Percentiles rank a stretch among this genome's conserved stretches.
Evolutionary conservation across 2,329 filamentous ascomycete species (phyloP).

Genomic region (Venturia effusa): DNA sequence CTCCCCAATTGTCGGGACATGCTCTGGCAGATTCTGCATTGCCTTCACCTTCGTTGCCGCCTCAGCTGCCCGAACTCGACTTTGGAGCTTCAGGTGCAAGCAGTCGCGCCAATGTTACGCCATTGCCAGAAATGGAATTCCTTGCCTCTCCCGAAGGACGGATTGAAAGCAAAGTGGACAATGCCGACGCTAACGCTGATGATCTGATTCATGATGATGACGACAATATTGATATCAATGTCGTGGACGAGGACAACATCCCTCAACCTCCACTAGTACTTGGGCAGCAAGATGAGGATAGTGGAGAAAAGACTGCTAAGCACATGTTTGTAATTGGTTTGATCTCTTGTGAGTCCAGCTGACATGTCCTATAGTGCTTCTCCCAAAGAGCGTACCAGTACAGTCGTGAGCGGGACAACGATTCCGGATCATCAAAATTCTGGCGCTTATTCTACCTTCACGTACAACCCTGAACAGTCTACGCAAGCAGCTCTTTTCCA

Average conservation of each 20-base stretch:
- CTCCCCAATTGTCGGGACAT: not conserved
- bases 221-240: not conserved
- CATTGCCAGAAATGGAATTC: not conserved
- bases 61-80: not conserved
- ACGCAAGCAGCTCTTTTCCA: slow-evolving; percentile 26
- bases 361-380: not conserved
- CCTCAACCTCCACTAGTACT: not conserved
- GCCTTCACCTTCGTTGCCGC: not conserved
- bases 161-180: not conserved
- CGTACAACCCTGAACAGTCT: slow-evolving; percentile 17
- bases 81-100: not conserved
- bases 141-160: not conserved
- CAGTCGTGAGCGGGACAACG: not conserved
- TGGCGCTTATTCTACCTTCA: slow-evolving; percentile 7
- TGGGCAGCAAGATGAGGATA: not conserved
- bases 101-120: not conserved
- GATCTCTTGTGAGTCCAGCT: not conserved
- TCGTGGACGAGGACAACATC: not conserved
- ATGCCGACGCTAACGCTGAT: not conserved
- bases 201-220: not conserved
- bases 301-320: not conserved
- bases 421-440: slow-evolving; percentile 8
- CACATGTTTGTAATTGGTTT: not conserved
- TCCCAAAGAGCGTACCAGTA: not conserved
- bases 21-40: not conserved